Conservation (phyloP, 164 flowering plant species). For the Stephania cephalantha region DNA sequence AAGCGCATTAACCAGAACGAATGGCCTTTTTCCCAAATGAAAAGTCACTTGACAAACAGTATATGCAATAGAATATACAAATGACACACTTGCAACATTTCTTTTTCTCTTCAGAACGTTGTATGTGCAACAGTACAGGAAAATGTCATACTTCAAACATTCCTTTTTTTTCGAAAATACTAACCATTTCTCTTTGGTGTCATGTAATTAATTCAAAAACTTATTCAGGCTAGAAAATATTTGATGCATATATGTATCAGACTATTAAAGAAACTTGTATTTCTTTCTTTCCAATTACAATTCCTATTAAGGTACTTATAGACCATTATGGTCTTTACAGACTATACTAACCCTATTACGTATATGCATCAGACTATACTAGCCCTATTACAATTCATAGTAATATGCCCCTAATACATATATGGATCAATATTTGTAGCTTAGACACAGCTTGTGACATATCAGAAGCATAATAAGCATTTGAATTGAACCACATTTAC, state of each 20-base stretch:
- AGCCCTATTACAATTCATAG: no score
- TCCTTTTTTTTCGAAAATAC: not conserved
- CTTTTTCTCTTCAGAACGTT: not conserved
- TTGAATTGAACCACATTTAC: not conserved
- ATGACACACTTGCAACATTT: not conserved
- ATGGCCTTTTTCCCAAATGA: not conserved
- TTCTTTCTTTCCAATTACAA: no score
- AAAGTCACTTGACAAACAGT: not conserved
- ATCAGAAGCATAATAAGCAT: no score
- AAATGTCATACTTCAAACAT: not conserved
- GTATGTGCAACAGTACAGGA: not conserved
- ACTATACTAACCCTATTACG: no score
- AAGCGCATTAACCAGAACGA: not conserved
- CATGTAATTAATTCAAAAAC: not conserved
- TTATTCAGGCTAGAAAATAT: not conserved
- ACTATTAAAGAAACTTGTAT: no score
- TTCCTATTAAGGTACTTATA: no score
- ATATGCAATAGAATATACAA: not conserved
- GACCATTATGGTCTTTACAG: no score
- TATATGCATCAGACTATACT: no score
- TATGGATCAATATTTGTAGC: not conserved
- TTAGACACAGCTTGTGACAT: not conserved
- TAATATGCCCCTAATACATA: no score
- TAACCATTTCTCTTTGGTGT: not conserved
- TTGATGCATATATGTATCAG: not conserved